phyloP scores from a whole-genome alignment of 1,139 yeast species.

The Suhomyces panamericanus region DNA sequence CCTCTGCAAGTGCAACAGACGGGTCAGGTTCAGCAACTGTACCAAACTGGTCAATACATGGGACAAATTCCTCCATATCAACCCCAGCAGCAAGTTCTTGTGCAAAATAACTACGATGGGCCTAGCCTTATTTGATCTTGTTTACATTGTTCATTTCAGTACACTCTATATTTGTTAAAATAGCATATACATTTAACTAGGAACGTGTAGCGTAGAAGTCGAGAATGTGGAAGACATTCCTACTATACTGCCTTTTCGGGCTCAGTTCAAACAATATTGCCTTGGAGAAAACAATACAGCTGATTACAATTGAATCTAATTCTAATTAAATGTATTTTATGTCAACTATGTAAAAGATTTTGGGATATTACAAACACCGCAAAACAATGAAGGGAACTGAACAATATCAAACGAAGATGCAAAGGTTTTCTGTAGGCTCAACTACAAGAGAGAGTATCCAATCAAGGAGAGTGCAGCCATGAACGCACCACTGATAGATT shows the following conservation, averaged over 20 bases:
- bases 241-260: neutral
- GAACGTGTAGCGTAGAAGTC: neutral
- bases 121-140: slow-evolving; percentile 24
- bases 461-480: slow-evolving; percentile 13
- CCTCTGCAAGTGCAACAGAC: slow-evolving; percentile 1
- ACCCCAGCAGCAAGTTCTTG: slow-evolving; percentile 8
- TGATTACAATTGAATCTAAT: too few relatives aligned
- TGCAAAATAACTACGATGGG: slow-evolving; percentile 20
- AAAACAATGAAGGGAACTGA: neutral
- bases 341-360: too few relatives aligned
- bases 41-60: slow-evolving; percentile 8
- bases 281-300: too few relatives aligned
- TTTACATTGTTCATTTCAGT: slow-evolving; percentile 4
- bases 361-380: neutral
- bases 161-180: neutral
- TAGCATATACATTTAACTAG: neutral
- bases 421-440: neutral
- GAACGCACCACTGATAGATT: slow-evolving; percentile 5
- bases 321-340: too few relatives aligned
- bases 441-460: slow-evolving; percentile 11
- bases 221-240: neutral
- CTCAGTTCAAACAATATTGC: too few relatives aligned
- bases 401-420: slow-evolving; percentile 1
- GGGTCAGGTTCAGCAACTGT: slow-evolving; percentile 8
- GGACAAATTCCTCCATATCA: slow-evolving; percentile 14